These are phyloP conservation scores for Suillus placidus DNA, from an alignment of 768 basidiomycete genomes.

Conservation along the genomic window DNA sequence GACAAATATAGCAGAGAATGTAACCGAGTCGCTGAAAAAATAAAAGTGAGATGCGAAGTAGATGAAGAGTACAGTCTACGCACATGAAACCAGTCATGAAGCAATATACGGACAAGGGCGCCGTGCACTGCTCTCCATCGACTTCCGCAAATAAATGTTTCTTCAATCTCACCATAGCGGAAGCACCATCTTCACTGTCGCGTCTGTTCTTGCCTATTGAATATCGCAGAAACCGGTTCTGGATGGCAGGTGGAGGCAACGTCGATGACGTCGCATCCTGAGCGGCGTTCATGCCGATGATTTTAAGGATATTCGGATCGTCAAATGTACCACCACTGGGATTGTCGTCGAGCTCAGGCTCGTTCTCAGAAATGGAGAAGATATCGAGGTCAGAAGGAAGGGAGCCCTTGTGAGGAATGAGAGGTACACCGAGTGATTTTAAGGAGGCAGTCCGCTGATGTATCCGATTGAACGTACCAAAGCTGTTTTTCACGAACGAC, in stretches of 20 bases:
- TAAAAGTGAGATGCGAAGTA: neutral
- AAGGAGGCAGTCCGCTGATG: conserved; percentile 17
- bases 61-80: conserved; percentile 25
- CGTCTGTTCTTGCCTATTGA: neutral
- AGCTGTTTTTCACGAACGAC: conserved; percentile 14
- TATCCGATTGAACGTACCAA: conserved; percentile 7
- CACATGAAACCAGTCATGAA: conserved; percentile 84
- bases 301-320: neutral
- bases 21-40: conserved; percentile 59
- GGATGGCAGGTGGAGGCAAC: conserved; percentile 5
- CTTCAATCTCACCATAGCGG: conserved; percentile 16
- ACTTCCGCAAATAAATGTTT: conserved; percentile 26
- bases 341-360: conserved; percentile 1
- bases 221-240: conserved; percentile 4
- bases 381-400: conserved; percentile 15
- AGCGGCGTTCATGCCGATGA: conserved; percentile 4
- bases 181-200: conserved; percentile 20
- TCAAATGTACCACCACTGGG: neutral
- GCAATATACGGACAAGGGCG: conserved; percentile 64
- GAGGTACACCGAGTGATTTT: conserved; percentile 19
- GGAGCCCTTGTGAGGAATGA: conserved; percentile 13
- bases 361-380: conserved; percentile 18
- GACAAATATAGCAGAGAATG: conserved; percentile 78
- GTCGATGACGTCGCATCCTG: neutral
- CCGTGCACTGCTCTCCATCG: conserved; percentile 38